Evolutionary conservation across 108 stramenopile genomes (phyloP), one percentile per base, ranked within the genome.

Genomic region (Nitzschia palea): DNA sequence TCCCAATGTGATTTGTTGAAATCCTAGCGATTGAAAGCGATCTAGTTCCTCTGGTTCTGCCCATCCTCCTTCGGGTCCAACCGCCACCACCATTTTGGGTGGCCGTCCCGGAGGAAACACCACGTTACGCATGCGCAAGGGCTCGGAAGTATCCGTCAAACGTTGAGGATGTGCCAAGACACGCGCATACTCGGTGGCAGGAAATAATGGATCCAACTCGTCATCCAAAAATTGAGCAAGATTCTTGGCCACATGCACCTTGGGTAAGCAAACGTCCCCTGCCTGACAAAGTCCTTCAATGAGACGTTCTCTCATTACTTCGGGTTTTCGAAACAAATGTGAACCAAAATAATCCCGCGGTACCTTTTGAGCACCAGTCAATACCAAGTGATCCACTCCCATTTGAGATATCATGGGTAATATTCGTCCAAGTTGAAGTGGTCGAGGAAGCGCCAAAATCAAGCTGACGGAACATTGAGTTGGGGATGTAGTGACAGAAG

Each of bases 21-120:
- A 97, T 2, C 89, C 94, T 15, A 59, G 53, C 10, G 44, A 30
- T 22, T 53, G 28, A 54, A 97, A 88, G 59, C 76, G 53, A 20
- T 90, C 88, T 40, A 97, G 62, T 74, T 97, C 95, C 44, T 83
- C 51, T 0, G 90, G 90, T 56, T 96, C 95, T 14, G 77, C 83
- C 95, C 95, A 97, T 0, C 96, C 96, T 20, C 97, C 95, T 71
- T 97, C 97, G 0, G 97, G 97, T 8, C 96, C 90, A 3, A 93
- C 87, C 9, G 92, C 92, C 37, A 93, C 55, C 14, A 93, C 61
- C 2, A 93, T 74, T 48, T 62, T 71, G 4, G 82, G 78, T 0
- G 65, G 70, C 3, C 12, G 6, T 48, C 47, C 47, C 8, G 65
- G 50, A 2, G 88, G 92, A 75, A 93, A 90, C 1, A 62, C 22